These are phyloP conservation scores for Beauveria varroae DNA, from an alignment of 2,329 filamentous ascomycete genomes.

Conservation along the genomic window DNA sequence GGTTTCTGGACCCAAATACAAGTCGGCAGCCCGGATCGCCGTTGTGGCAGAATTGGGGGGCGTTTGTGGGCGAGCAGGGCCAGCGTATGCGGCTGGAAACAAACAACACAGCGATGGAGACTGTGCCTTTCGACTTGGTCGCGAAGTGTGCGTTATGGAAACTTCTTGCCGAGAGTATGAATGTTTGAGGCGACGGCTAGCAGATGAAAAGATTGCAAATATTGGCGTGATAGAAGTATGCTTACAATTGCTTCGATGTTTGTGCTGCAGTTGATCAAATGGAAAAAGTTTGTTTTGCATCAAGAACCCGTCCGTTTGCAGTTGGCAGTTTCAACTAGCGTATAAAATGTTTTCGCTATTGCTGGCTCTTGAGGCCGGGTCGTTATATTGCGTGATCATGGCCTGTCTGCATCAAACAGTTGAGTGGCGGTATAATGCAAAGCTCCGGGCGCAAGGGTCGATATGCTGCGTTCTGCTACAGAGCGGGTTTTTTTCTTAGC, in stretches of 20 bases:
- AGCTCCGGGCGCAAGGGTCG: neutral
- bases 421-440: neutral
- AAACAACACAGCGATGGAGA: slow-evolving; percentile 31
- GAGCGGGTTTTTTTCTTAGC: no score
- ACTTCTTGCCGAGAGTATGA: slow-evolving; percentile 22
- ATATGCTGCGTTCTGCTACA: neutral
- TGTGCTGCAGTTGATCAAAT: neutral
- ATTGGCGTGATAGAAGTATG: neutral
- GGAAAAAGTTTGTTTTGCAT: neutral
- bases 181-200: slow-evolving; percentile 7
- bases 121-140: slow-evolving; percentile 23
- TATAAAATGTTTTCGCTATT: neutral
- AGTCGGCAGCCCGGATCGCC: slow-evolving; percentile 27
- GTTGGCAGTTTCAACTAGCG: no score
- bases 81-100: slow-evolving; percentile 32
- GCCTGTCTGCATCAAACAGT: neutral
- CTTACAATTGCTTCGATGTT: neutral
- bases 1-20: slow-evolving; percentile 35
- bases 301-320: neutral
- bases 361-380: no score
- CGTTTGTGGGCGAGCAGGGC: slow-evolving; percentile 1
- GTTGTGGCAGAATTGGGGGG: slow-evolving; percentile 34
- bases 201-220: neutral
- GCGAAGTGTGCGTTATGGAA: slow-evolving; percentile 34
- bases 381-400: neutral